Percentiles rank a stretch among this genome's conserved stretches.
Evolutionary conservation across 352 stramenopile genomes (phyloP).

Genomic region (Globisporangium lucens): DNA sequence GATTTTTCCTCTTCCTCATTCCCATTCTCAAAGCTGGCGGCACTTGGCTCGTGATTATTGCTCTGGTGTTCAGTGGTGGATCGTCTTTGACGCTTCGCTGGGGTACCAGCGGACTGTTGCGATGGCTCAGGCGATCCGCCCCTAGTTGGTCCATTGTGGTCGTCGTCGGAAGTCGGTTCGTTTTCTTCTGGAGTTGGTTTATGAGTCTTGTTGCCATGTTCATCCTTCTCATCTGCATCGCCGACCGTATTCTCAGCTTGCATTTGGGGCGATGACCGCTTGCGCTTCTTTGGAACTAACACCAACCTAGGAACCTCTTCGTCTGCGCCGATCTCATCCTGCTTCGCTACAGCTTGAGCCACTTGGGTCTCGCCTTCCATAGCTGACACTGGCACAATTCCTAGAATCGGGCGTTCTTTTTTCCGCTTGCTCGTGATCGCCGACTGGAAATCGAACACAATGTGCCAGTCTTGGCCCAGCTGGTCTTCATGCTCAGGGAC

Average conservation of each 20-base stretch:
- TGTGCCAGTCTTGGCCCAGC: constrained; percentile 44
- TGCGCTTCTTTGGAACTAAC: constrained; percentile 12
- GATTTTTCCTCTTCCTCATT: not conserved
- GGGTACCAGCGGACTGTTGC: not conserved
- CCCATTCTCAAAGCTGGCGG: not conserved
- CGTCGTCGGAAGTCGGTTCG: not conserved
- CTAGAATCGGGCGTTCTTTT: constrained; percentile 10
- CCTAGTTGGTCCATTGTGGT: not conserved
- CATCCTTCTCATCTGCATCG: constrained; percentile 1
- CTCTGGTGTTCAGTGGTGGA: not conserved
- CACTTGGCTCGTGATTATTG: not conserved
- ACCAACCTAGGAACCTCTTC: not conserved
- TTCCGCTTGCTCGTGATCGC: constrained; percentile 23
- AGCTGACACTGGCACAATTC: not conserved
- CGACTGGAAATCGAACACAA: constrained; percentile 70
- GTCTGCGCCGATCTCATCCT: not conserved
- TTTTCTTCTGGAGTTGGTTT: not conserved
- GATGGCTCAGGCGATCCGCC: not conserved
- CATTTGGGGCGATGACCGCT: constrained; percentile 15
- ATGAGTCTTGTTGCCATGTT: not conserved
- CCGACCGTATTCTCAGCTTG: not conserved
- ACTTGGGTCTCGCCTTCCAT: not conserved
- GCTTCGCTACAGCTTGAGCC: not conserved
- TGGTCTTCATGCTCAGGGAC: constrained; percentile 33
- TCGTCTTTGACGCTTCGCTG: constrained; percentile 7